phyloP scores from a whole-genome alignment of 202 grass and related monocot species.

The Bolboschoenoplectus hybrid region DNA sequence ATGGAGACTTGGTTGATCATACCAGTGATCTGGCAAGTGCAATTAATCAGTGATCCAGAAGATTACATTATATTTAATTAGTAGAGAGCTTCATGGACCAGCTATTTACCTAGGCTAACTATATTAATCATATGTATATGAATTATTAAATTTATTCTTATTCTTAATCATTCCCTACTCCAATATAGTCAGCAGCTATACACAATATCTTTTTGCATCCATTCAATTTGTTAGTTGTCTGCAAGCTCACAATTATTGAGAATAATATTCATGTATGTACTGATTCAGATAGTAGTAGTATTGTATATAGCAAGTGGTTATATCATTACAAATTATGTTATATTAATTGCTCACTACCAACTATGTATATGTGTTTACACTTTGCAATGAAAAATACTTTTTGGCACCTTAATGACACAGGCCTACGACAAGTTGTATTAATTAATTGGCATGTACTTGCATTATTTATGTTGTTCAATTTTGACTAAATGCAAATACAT shows the following conservation, averaged over 20 bases:
- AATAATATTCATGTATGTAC: neutral
- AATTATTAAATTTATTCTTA: neutral
- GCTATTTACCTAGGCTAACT: neutral
- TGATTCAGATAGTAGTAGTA: neutral
- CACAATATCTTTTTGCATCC: neutral
- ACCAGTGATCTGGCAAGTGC: neutral
- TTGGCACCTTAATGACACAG: neutral
- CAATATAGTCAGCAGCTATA: neutral
- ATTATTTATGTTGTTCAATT: neutral
- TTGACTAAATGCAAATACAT: neutral
- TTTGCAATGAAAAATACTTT: neutral
- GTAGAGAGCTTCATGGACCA: neutral
- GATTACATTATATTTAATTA: neutral
- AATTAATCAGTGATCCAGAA: conserved; percentile 14
- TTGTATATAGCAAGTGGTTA: conserved; percentile 12
- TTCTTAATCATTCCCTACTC: no score
- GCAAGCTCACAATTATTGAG: neutral
- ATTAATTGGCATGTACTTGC: neutral
- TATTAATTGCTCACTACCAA: neutral
- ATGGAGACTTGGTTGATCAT: neutral
- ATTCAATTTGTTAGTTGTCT: conserved; percentile 12
- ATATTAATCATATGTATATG: neutral
- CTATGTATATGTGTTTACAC: neutral
- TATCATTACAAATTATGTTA: neutral
- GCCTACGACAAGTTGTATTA: neutral